Evolutionary conservation across 1,139 yeast genomes (phyloP), one percentile per base, ranked within the genome.

Genomic region (Geotrichum phurueaensis): DNA sequence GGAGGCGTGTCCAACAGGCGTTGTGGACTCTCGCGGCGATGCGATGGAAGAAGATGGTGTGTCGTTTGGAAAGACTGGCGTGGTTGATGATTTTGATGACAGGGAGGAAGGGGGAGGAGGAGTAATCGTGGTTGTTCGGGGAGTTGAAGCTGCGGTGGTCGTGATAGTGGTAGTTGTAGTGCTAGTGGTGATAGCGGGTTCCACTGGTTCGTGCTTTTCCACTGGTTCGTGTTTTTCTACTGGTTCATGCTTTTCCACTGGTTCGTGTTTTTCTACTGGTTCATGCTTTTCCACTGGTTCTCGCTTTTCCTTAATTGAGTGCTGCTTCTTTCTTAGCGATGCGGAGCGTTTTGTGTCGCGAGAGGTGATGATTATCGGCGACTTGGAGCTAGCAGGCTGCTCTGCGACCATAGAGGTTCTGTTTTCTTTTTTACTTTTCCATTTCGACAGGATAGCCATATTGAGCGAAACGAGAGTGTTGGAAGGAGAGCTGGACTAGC

Each of bases 391-490:
- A 10, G 47, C 20, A 6, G n/a, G 18, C 47, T 39, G 47, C 20
- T 39, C 47, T 22, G 52, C 10, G 2, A 25, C 23, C 33, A 53
- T 25, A 25, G 56, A 53, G 33, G 31, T 53, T 20, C 56, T 49
- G n/a, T 49, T 43, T 7, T 53, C 56, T 43, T 53, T 53, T 33
- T 53, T 53, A 43, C 51, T 53, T 50, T 53, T 53, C 56, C 56
- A 53, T 43, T 51, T 51, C 25, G 27, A 45, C 39, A 53, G 43
- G 18, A 53, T 53, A 22, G 56, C 56, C 56, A 53, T 53, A 47
- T 18, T 47, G 25, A 15, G 29, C 29, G n/a, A 22, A 47, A 47
- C 47, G 47, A 39, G 47, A 39, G 47, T 39, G 20, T 20, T 39
- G 47, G 22, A 10, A 39, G 47, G 18, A n/a, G 47, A n/a, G 47